Conservation (phyloP, 768 basidiomycete genomes). For the Mycena indigotica region DNA sequence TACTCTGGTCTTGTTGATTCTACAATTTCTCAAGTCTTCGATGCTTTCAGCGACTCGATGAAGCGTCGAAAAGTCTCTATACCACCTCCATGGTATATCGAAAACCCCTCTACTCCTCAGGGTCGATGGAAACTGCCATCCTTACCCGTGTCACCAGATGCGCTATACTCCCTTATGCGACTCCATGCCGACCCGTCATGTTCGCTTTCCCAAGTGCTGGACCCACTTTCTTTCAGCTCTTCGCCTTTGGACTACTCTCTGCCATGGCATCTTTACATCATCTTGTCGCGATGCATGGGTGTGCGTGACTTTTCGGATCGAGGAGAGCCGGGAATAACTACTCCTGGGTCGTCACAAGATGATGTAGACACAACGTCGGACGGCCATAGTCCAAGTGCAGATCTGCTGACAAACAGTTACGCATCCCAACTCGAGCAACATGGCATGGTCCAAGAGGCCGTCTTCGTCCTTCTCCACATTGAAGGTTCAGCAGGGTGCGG, state of each 20-base stretch:
- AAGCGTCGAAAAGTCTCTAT: constrained; percentile 46
- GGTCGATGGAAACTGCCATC: constrained; percentile 46
- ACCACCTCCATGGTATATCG: constrained; percentile 63
- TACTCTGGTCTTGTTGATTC: constrained; percentile 74
- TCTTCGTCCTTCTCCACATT: constrained; percentile 87
- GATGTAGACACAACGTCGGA: constrained; percentile 56
- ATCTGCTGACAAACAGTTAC: constrained; percentile 80
- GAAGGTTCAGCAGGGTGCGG: constrained; percentile 79
- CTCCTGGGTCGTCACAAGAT: constrained; percentile 33
- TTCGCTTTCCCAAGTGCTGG: constrained; percentile 68
- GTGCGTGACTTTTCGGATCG: constrained; percentile 90
- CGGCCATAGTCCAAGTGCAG: constrained; percentile 83
- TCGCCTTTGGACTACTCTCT: constrained; percentile 81
- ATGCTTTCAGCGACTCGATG: constrained; percentile 53
- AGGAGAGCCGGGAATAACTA: constrained; percentile 42
- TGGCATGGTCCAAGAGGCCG: constrained; percentile 82
- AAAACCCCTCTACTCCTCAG: constrained; percentile 26
- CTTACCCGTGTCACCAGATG: constrained; percentile 59
- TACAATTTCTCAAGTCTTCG: constrained; percentile 68
- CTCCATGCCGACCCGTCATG: constrained; percentile 73
- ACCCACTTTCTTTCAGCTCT: constrained; percentile 72
- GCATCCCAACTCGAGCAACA: constrained; percentile 82
- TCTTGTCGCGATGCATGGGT: constrained; percentile 81
- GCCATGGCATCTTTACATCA: constrained; percentile 90
- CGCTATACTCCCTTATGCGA: constrained; percentile 78